These are phyloP conservation scores for Pisolithus tinctorius DNA, from an alignment of 768 basidiomycete species.

Conservation along the genomic window DNA sequence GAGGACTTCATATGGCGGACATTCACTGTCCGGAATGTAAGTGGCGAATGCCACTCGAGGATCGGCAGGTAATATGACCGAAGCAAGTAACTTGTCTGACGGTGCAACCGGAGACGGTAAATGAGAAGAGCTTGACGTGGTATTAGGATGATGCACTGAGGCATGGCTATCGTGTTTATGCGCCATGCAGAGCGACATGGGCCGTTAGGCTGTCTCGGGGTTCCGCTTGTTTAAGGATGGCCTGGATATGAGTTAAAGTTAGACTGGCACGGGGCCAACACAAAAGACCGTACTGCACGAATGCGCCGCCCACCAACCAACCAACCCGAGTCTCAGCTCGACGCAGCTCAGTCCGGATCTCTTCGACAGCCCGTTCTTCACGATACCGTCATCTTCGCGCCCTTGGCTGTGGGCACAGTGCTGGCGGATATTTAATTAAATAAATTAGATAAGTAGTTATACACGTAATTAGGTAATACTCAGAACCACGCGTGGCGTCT, in stretches of 20 bases:
- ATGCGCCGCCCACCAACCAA: neutral
- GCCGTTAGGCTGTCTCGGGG: neutral
- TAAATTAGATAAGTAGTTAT: too few relatives aligned
- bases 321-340: too few relatives aligned
- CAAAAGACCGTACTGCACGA: neutral
- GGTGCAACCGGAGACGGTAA: slow-evolving; percentile 27
- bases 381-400: neutral
- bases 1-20: slow-evolving; percentile 33
- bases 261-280: neutral
- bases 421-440: neutral
- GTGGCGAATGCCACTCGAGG: slow-evolving; percentile 40
- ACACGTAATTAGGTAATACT: slow-evolving; percentile 20
- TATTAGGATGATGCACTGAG: slow-evolving; percentile 6
- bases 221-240: neutral
- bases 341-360: too few relatives aligned
- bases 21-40: slow-evolving; percentile 30
- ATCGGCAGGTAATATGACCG: slow-evolving; percentile 39
- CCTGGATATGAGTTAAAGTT: neutral
- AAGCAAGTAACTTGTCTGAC: slow-evolving; percentile 39
- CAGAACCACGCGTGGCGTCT: neutral
- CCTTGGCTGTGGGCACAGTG: neutral
- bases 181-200: slow-evolving; percentile 19
- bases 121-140: slow-evolving; percentile 10
- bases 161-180: slow-evolving; percentile 19
- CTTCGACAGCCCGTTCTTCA: neutral